Evolutionary conservation across 176 grass and related monocot genomes (phyloP).

Genomic region (Oryza nivara): DNA sequence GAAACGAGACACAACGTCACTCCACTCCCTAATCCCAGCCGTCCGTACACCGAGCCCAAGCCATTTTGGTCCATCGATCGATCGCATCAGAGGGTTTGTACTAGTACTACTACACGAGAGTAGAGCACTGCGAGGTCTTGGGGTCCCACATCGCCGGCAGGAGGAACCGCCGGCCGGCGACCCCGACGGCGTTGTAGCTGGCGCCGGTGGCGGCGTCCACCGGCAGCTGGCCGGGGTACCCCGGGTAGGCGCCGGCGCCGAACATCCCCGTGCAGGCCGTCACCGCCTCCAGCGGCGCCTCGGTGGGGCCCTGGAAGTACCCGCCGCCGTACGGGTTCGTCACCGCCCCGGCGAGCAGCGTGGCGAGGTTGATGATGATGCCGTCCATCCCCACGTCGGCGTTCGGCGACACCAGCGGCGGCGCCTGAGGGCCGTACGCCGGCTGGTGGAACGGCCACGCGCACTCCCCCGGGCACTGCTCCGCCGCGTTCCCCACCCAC

Average conservation of each 20-base stretch:
- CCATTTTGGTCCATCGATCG: background rate
- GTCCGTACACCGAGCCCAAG: slow-evolving; percentile 29
- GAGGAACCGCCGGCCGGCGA: slow-evolving; percentile 51
- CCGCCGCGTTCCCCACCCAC: slow-evolving; percentile 64
- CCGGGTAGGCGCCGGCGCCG: slow-evolving; percentile 64
- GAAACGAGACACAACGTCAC: background rate
- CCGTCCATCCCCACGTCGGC: slow-evolving; percentile 75
- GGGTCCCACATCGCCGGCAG: slow-evolving; percentile 89
- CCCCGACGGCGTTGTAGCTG: slow-evolving; percentile 62
- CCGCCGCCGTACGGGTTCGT: slow-evolving; percentile 77
- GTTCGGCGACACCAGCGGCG: slow-evolving; percentile 64
- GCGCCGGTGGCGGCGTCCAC: slow-evolving; percentile 60
- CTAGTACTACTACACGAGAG: slow-evolving; percentile 49
- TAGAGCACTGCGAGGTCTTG: slow-evolving; percentile 57
- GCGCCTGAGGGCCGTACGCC: slow-evolving; percentile 55
- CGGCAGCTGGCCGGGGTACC: slow-evolving; percentile 54
- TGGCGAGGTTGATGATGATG: slow-evolving; percentile 68
- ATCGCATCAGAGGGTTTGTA: background rate
- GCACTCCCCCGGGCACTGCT: slow-evolving; percentile 69
- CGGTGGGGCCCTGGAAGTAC: slow-evolving; percentile 63
- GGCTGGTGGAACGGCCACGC: slow-evolving; percentile 83
- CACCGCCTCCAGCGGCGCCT: slow-evolving; percentile 69
- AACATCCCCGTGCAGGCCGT: slow-evolving; percentile 70
- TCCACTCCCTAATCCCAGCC: background rate
- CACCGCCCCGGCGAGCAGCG: slow-evolving; percentile 53